Evolutionary conservation across 1,284 basidiomycete genomes (phyloP).

Genomic region (Baeospora myosura): DNA sequence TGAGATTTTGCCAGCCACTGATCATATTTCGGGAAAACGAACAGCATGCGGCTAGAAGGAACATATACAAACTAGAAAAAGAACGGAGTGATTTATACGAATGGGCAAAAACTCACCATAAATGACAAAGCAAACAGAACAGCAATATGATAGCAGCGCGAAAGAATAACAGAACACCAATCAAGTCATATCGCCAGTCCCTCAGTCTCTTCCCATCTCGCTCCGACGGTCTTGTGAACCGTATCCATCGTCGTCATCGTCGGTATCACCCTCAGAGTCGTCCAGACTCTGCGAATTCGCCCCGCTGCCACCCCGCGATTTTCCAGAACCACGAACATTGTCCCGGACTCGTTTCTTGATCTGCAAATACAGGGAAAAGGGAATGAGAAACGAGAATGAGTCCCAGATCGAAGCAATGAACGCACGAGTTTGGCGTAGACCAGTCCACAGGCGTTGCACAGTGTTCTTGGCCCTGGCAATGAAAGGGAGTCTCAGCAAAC

Average conservation of each 20-base stretch:
- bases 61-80: neutral
- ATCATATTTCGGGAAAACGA: too few relatives aligned
- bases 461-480: slow-evolving; percentile 53
- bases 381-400: slow-evolving; percentile 6
- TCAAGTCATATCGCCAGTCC: neutral
- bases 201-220: neutral
- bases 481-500: neutral
- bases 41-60: too few relatives aligned
- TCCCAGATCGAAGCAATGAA: neutral
- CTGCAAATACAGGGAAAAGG: too few relatives aligned
- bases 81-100: neutral
- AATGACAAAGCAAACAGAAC: slow-evolving; percentile 2
- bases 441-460: slow-evolving; percentile 72
- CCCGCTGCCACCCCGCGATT: neutral
- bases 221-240: neutral
- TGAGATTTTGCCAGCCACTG: too few relatives aligned
- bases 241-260: slow-evolving; percentile 1
- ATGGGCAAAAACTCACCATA: slow-evolving; percentile 2
- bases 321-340: slow-evolving; percentile 12
- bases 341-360: slow-evolving; percentile 37
- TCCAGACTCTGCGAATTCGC: slow-evolving; percentile 1
- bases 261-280: slow-evolving; percentile 2
- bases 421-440: slow-evolving; percentile 72
- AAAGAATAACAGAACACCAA: neutral
- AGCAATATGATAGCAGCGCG: slow-evolving; percentile 1